These are phyloP conservation scores for Kalmusia sp. DNA, from an alignment of 2,329 filamentous ascomycete species.

Conservation along the genomic window DNA sequence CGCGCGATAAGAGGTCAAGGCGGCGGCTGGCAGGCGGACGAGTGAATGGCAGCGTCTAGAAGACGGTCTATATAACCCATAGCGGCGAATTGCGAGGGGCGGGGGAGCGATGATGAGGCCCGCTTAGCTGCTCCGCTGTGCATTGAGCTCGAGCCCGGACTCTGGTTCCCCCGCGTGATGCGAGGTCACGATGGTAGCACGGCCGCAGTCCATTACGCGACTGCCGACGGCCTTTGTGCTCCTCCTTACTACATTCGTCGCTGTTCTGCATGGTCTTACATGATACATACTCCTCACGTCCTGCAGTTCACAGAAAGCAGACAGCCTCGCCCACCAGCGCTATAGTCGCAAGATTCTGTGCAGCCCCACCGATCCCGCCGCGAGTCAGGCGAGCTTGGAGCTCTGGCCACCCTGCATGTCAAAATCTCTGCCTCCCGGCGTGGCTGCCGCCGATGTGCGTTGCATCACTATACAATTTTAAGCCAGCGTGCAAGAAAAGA, in stretches of 20 bases:
- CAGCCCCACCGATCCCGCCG: background rate
- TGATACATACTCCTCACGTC: background rate
- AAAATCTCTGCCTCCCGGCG: slow-evolving; percentile 16
- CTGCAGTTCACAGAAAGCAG: background rate
- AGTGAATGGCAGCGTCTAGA: background rate
- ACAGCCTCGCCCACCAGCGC: no score
- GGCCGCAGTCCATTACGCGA: background rate
- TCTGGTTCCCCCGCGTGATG: background rate
- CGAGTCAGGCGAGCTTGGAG: slow-evolving; percentile 6
- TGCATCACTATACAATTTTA: slow-evolving; percentile 3
- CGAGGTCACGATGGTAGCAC: slow-evolving; percentile 3
- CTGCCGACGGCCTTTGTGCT: background rate
- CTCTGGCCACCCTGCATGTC: slow-evolving; percentile 19
- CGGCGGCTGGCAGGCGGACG: background rate
- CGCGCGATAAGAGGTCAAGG: background rate
- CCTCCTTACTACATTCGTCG: background rate
- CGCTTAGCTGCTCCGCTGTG: background rate
- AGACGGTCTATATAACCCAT: background rate
- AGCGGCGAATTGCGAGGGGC: slow-evolving; percentile 1
- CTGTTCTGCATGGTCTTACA: background rate
- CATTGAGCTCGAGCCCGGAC: background rate
- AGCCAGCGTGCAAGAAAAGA: background rate
- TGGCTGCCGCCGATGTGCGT: slow-evolving; percentile 16
- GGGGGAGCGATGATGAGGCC: slow-evolving; percentile 3
- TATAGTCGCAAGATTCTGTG: background rate